Percentiles rank a stretch among this genome's conserved stretches.
Conservation (phyloP, 768 basidiomycete species). For the Sarcodon aspratus region DNA sequence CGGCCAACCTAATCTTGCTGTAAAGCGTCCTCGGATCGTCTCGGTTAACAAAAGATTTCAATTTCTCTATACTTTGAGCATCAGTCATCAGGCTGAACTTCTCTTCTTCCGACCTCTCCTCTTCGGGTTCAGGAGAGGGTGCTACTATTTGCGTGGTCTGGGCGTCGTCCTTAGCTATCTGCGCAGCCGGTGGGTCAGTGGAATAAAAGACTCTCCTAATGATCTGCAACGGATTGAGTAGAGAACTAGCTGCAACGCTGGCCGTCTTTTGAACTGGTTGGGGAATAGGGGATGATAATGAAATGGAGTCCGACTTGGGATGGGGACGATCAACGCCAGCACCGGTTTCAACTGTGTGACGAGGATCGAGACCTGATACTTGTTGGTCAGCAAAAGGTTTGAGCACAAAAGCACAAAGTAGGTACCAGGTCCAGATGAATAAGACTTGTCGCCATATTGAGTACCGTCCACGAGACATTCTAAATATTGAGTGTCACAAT, state of each 20-base stretch:
- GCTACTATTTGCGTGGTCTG: conserved; percentile 45
- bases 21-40: conserved; percentile 87
- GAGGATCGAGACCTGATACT: too few relatives aligned
- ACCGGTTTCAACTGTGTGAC: too few relatives aligned
- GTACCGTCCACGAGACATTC: too few relatives aligned
- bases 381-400: too few relatives aligned
- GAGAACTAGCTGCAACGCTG: conserved; percentile 40
- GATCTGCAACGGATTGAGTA: conserved; percentile 64
- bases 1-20: conserved; percentile 97
- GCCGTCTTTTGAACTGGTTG: conserved; percentile 37
- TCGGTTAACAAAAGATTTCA: conserved; percentile 75
- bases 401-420: too few relatives aligned
- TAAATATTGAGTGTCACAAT: too few relatives aligned
- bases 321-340: too few relatives aligned
- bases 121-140: conserved; percentile 47
- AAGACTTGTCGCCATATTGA: too few relatives aligned
- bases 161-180: conserved; percentile 36
- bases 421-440: too few relatives aligned
- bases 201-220: too few relatives aligned
- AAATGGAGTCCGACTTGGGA: too few relatives aligned
- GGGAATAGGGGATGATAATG: too few relatives aligned
- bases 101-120: conserved; percentile 52
- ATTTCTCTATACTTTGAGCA: conserved; percentile 96
- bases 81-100: conserved; percentile 96
- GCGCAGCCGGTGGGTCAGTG: conserved; percentile 28